Conservation (phyloP, 257 asterid genomes). For the Solanum appendiculatum region DNA sequence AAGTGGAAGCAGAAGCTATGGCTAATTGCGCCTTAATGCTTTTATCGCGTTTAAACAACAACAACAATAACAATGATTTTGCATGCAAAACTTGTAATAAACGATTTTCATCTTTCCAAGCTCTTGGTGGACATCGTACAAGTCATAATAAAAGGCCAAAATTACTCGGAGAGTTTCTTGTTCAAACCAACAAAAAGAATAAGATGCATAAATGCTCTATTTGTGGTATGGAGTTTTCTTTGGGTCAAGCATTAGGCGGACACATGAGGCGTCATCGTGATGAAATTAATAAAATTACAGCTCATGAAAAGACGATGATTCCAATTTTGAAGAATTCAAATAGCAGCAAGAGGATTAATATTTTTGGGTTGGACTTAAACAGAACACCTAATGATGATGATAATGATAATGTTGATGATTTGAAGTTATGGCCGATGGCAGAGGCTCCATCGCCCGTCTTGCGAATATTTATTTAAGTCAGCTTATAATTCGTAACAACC, state of each 20-base stretch:
- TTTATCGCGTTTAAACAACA: not conserved
- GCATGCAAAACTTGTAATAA: slow-evolving; percentile 2
- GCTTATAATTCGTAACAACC: not conserved
- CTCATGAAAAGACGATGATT: not conserved
- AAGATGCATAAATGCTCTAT: not conserved
- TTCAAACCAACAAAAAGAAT: not conserved
- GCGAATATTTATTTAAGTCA: not conserved
- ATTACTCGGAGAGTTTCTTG: not conserved
- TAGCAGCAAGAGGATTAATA: not conserved
- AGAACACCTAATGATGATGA: not conserved
- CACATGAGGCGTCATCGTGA: slow-evolving; percentile 2
- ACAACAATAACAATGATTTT: not conserved
- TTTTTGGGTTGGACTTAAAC: not conserved
- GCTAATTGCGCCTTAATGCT: not conserved
- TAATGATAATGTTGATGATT: not conserved
- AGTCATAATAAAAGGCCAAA: not conserved
- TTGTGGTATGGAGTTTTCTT: not conserved
- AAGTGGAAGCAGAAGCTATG: not conserved
- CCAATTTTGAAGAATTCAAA: not conserved
- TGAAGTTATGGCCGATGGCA: not conserved
- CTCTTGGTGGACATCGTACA: slow-evolving; percentile 1
- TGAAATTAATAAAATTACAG: not conserved
- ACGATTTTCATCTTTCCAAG: not conserved
- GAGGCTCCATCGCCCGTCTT: not conserved
- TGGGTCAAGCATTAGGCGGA: slow-evolving; percentile 3